phyloP scores from a whole-genome alignment of 495 filamentous ascomycete species.

The Hapsidospora chrysogenum region DNA sequence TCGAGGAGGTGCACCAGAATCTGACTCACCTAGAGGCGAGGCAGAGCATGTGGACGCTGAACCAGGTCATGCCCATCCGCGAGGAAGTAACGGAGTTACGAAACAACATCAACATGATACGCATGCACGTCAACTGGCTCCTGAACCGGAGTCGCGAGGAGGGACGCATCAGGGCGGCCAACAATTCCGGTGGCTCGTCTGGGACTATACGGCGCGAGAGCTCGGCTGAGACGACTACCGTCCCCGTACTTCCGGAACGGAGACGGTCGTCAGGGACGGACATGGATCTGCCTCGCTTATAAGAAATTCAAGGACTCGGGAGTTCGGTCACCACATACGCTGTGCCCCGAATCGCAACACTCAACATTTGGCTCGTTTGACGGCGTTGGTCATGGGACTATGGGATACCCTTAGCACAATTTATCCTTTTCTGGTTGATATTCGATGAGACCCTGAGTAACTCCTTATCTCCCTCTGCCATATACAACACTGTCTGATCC shows the following conservation, averaged over 20 bases:
- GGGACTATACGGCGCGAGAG: slow-evolving; percentile 1
- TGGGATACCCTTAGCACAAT: no score
- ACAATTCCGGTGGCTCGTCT: not conserved
- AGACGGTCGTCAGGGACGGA: slow-evolving; percentile 1
- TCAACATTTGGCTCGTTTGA: no score
- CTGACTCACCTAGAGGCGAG: slow-evolving; percentile 28
- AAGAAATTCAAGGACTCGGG: no score
- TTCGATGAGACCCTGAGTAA: no score
- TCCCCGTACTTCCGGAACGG: slow-evolving; percentile 1
- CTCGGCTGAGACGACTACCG: not conserved
- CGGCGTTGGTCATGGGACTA: no score
- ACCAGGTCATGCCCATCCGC: slow-evolving; percentile 30
- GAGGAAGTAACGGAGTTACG: slow-evolving; percentile 35
- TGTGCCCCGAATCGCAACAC: no score
- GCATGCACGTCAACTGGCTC: slow-evolving; percentile 39
- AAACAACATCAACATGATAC: slow-evolving; percentile 30
- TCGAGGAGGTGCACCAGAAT: slow-evolving; percentile 2
- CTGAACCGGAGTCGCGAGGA: slow-evolving; percentile 20
- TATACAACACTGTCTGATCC: no score
- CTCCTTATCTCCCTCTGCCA: no score
- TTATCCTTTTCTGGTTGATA: no score
- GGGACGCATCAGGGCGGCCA: not conserved
- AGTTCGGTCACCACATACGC: no score
- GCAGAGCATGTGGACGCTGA: slow-evolving; percentile 29
- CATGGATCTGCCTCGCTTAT: not conserved